Evolutionary conservation across 2,329 filamentous ascomycete genomes (phyloP).

Genomic region (Aciculosporium take): DNA sequence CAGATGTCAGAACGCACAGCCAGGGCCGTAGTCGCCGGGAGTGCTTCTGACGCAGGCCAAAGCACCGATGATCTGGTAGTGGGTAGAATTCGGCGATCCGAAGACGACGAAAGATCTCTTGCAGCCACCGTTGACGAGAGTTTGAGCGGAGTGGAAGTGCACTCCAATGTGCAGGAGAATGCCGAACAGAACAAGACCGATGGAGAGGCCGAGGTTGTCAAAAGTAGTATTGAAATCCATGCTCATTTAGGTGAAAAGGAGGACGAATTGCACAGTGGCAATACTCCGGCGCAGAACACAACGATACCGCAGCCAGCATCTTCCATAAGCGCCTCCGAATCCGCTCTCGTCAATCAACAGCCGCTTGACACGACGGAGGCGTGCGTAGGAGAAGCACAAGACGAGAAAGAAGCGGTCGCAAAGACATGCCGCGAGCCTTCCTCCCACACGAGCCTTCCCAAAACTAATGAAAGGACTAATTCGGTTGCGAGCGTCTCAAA

Average conservation of each 20-base stretch:
- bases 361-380: background rate
- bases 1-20: constrained; percentile 15
- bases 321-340: background rate
- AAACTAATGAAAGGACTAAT: constrained; percentile 20
- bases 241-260: constrained; percentile 19
- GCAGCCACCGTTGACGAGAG: constrained; percentile 45
- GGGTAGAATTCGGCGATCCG: constrained; percentile 16
- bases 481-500: constrained; percentile 30
- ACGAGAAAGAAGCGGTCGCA: background rate
- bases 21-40: constrained; percentile 3
- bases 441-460: constrained; percentile 7
- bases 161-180: constrained; percentile 8
- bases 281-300: background rate
- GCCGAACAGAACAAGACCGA: constrained; percentile 8
- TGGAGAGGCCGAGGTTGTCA: background rate
- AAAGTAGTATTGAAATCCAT: constrained; percentile 24
- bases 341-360: background rate
- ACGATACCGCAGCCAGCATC: background rate
- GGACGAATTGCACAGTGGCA: background rate
- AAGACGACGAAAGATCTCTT: constrained; percentile 36
- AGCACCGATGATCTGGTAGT: constrained; percentile 34
- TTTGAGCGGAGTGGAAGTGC: constrained; percentile 24
- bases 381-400: background rate
- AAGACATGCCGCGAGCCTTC: constrained; percentile 2
- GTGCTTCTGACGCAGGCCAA: constrained; percentile 15